These are phyloP conservation scores for Claviceps cyperi DNA, from an alignment of 2,329 filamentous ascomycete species.

Conservation along the genomic window DNA sequence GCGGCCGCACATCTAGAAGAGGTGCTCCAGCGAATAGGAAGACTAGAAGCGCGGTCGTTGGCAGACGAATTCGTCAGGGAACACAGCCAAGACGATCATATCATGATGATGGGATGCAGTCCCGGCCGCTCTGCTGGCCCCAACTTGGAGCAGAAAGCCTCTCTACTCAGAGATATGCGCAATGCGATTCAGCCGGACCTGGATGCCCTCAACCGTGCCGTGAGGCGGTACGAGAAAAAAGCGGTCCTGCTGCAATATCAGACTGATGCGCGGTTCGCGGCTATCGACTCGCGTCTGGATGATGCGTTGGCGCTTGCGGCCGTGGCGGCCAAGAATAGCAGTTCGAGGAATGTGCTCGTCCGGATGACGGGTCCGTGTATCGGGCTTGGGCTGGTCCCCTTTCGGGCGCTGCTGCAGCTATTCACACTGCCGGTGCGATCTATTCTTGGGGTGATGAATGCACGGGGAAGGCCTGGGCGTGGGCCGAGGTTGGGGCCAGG, in stretches of 20 bases:
- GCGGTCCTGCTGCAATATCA: slow-evolving; percentile 60
- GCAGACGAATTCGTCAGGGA: slow-evolving; percentile 12
- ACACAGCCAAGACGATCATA: slow-evolving; percentile 13
- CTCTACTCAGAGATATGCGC: slow-evolving; percentile 42
- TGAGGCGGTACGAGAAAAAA: slow-evolving; percentile 84
- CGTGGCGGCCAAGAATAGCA: slow-evolving; percentile 46
- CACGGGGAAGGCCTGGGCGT: slow-evolving; percentile 10
- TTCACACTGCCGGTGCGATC: slow-evolving; percentile 29
- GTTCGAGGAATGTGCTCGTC: slow-evolving; percentile 20
- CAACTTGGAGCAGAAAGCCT: slow-evolving; percentile 23
- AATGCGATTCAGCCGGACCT: slow-evolving; percentile 63
- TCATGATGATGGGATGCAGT: slow-evolving; percentile 8
- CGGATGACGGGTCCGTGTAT: slow-evolving; percentile 24
- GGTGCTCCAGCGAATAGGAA: slow-evolving; percentile 51
- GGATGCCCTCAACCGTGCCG: slow-evolving; percentile 75
- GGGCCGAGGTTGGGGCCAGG: too few relatives aligned
- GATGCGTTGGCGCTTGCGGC: slow-evolving; percentile 73
- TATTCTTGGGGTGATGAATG: slow-evolving; percentile 19
- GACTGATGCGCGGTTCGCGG: slow-evolving; percentile 59
- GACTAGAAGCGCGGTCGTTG: slow-evolving; percentile 44
- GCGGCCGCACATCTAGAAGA: slow-evolving; percentile 32
- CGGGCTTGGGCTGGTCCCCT: slow-evolving; percentile 24
- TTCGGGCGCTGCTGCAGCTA: slow-evolving; percentile 24
- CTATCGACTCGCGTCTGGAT: slow-evolving; percentile 55
- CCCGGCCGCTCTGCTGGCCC: slow-evolving; percentile 15